Percentiles rank a stretch among this genome's conserved stretches.
These are phyloP conservation scores for Ulmus americana DNA, from an alignment of 331 rosid genomes.

Conservation along the genomic window DNA sequence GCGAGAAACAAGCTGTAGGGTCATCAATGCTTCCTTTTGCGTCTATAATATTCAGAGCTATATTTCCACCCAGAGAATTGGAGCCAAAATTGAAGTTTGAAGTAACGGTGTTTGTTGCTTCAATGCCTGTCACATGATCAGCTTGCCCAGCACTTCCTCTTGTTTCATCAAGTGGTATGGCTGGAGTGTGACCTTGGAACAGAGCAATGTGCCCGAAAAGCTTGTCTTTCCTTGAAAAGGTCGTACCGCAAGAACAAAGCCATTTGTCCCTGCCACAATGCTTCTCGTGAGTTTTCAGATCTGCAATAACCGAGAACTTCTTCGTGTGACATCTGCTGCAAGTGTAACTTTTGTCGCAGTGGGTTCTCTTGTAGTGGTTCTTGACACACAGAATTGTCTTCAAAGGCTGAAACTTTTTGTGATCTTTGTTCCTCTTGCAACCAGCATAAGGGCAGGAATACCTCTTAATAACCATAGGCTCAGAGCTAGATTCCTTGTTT, in stretches of 20 bases:
- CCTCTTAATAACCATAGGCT: slow-evolving; percentile 69
- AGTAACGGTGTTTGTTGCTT: slow-evolving; percentile 33
- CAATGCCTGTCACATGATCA: slow-evolving; percentile 42
- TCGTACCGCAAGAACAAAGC: slow-evolving; percentile 98
- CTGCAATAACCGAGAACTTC: slow-evolving; percentile 94
- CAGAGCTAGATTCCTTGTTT: slow-evolving; percentile 55
- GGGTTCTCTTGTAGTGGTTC: slow-evolving; percentile 98
- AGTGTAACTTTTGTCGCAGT: slow-evolving; percentile 90
- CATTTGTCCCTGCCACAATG: slow-evolving; percentile 98
- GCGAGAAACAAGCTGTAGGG: slow-evolving; percentile 66
- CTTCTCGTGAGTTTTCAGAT: slow-evolving; percentile 96
- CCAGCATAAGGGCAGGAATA: slow-evolving; percentile 88
- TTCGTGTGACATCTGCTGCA: slow-evolving; percentile 92
- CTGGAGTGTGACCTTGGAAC: slow-evolving; percentile 98
- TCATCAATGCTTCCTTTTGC: slow-evolving; percentile 63
- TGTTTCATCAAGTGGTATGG: slow-evolving; percentile 67
- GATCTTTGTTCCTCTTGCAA: slow-evolving; percentile 95
- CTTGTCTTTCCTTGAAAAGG: slow-evolving; percentile 98
- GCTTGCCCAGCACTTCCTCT: slow-evolving; percentile 33
- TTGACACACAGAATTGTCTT: slow-evolving; percentile 95
- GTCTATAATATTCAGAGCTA: slow-evolving; percentile 41
- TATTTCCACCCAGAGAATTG: slow-evolving; percentile 35
- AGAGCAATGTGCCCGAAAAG: slow-evolving; percentile 96
- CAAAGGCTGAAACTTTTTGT: slow-evolving; percentile 85
- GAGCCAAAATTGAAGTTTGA: slow-evolving; percentile 57